Base-by-base conservation (phyloP, 345 rosid species). In the Lumnitzera littorea region DNA sequence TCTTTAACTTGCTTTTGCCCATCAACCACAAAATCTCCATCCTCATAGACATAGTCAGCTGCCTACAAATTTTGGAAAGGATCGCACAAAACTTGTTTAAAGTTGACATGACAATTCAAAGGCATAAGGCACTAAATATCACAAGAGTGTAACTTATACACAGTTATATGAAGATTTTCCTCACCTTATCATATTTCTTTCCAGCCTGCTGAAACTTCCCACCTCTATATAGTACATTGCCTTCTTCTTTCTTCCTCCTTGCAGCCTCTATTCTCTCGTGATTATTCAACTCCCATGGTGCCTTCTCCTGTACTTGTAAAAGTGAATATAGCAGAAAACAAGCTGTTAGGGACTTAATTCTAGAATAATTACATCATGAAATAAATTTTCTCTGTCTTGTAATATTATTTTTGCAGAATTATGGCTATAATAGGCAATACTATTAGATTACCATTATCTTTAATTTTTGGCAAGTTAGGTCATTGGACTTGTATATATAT, bases 111-210 rank as follows among this genome's bases (percentile, higher is more conserved):
- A 36, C 43, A 36, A 9, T 36, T 4, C 43, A 36, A 36, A 36
- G 43, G 43, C 43, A 36, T 36, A 36, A 5, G 43, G 5, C 43
- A 36, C 43, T 9, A 36, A 36, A 36, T 4, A 51, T 7, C 24
- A 31, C 11, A 31, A 61, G 52, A 4, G 50, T 13, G n/a, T 51
- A 41, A 1, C 13, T 1, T 4, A 36, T 36, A 36, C 9, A 36
- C 29, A 64, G 54, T 15, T 0, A 27, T 48, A 15, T 8, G n/a
- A 25, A 1, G 17, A 17, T 25, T 27, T 23, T 29, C 41, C 48
- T 46, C 60, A 83, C 92, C 85, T 86, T 81, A 53, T 79, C 73
- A 69, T 86, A 81, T 55, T 74, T 86, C 62, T 77, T 81, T 11
- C 66, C 76, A 7, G 84, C 87, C 58, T 71, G 70, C 57, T 62